Base-by-base conservation (phyloP, 1,284 basidiomycete genomes). In the Sanguinoderma infundibulare region DNA sequence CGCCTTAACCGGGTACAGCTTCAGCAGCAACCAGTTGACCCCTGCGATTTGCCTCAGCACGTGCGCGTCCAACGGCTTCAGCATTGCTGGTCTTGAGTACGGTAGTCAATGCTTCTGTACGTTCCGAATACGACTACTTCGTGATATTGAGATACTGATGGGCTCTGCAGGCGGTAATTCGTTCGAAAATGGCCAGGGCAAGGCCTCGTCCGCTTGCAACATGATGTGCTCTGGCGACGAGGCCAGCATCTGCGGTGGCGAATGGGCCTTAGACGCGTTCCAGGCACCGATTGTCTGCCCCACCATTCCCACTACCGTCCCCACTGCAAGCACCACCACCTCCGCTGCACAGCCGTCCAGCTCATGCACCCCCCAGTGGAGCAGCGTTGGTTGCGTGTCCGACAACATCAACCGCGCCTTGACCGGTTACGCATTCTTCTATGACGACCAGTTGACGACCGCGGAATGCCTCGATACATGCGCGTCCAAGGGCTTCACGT, bases 21-120 rank as follows among this genome's bases (percentile, higher is more conserved):
- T 66, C 60, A 54, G 61, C 32, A 61, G 52, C 53, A 56, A 67
- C 53, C 20, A 39, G 46, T 62, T 68, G 59, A 69, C 65, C 36
- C 46, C 58, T 20, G 51, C 39, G 12, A 32, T 51, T 14, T 68
- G 68, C 40, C 36, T 63, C 26, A 54, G 62, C 46, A 63, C 64
- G 7, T 71, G 71, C 52, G 64, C 63, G 8, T 51, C 61, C 51
- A 63, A 69, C 53, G 65, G 67, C 35, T 72, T 66, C 66, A 50
- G 58, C 39, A 62, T 70, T 22, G 71, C 66, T 8, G 71, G 71
- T 51, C 39, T 71, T 9, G 71, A 72, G 59, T 72, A 64, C 47
- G 70, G 69, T 15, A 57, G 64, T 20, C 69, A 72, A 60, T 72
- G 71, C 63, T 72, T 69, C 57, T 72, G 69, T 72, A 22, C 47